Evolutionary conservation across 768 basidiomycete genomes (phyloP).

Genomic region (Strobilomyces echinocephalus): DNA sequence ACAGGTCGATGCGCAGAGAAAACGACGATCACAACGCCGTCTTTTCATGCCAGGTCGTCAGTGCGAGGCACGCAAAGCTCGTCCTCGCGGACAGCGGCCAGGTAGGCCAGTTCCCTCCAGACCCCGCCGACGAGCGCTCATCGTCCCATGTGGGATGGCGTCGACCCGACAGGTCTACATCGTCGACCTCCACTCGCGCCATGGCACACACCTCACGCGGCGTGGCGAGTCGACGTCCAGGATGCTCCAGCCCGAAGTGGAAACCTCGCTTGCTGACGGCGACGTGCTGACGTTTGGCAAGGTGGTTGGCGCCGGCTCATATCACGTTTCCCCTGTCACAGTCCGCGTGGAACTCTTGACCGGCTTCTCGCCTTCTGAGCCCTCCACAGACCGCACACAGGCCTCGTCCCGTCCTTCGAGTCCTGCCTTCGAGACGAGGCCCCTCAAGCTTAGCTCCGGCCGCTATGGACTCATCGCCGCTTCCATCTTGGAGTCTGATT

Average conservation of each 20-base stretch:
- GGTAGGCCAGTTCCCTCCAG: constrained; percentile 36
- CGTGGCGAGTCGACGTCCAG: constrained; percentile 45
- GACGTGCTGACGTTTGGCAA: constrained; percentile 78
- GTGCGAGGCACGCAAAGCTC: constrained; percentile 74
- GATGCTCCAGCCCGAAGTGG: constrained; percentile 50
- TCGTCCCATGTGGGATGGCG: not conserved
- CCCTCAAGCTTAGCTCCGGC: constrained; percentile 42
- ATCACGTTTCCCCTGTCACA: constrained; percentile 58
- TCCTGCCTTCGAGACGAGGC: constrained; percentile 20
- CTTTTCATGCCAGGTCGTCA: constrained; percentile 76
- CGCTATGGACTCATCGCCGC: constrained; percentile 55
- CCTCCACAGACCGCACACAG: constrained; percentile 11
- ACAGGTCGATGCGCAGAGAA: constrained; percentile 35
- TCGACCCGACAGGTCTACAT: constrained; percentile 57
- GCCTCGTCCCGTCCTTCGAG: constrained; percentile 25
- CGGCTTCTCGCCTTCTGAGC: constrained; percentile 10
- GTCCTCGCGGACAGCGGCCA: constrained; percentile 65
- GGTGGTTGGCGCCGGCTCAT: constrained; percentile 58
- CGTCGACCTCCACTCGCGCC: constrained; percentile 68
- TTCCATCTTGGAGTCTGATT: constrained; percentile 25
- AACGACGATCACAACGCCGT: constrained; percentile 47
- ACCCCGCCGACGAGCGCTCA: constrained; percentile 16
- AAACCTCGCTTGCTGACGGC: constrained; percentile 57
- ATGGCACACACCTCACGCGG: constrained; percentile 67
- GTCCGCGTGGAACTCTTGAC: constrained; percentile 53